Base-by-base conservation (phyloP, 2,329 filamentous ascomycete species). In the Leptographium galeiforme region DNA sequence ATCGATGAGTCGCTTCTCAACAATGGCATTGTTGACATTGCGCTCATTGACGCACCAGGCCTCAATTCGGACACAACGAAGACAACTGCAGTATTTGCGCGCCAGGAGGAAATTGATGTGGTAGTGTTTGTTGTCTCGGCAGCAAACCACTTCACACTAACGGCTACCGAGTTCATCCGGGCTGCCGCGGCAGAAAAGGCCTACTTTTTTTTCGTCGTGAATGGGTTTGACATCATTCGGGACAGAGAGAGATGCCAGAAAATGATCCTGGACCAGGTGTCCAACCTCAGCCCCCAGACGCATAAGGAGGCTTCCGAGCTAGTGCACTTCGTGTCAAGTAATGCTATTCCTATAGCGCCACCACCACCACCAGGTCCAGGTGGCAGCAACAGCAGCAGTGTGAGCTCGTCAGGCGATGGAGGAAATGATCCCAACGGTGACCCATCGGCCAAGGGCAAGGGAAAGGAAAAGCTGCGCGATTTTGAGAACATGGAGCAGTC, bases 161-260 rank as follows among this genome's bases (percentile, higher is more conserved):
- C 93, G 1, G 90, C 93, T n/a, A 94, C 87, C 68, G 93, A 98
- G 62, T 98, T 98, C 63, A 95, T 98, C 57, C 87, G 87, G 75
- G 91, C 91, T 50, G 93, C 93, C 2, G 93, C 93, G 0, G 82
- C 91, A 43, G 93, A 98, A 64, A 98, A 98, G 70, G 91, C 93
- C 0, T 98, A 98, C 65, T 90, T 98, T 57, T 98, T 98, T 67
- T 95, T 98, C 68, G 93, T 98, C 14, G 93, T 98, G 60, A 98
- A 98, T 65, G 90, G 91, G 18, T 98, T 89, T 63, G 93, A 98
- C 68, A 85, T 86, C 57, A 97, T 98, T 62, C 79, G 85, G 58
- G 90, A 97, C 68, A 93, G 96, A 72, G 77, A 88, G 56, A 78
- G 91, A 55, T 97, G 91, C 66, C 81, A 95, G 66, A 89, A 93